Evolutionary conservation across 495 filamentous ascomycete species (phyloP), one percentile per base, ranked within the genome.

Genomic region (Gamarada debralockiae): DNA sequence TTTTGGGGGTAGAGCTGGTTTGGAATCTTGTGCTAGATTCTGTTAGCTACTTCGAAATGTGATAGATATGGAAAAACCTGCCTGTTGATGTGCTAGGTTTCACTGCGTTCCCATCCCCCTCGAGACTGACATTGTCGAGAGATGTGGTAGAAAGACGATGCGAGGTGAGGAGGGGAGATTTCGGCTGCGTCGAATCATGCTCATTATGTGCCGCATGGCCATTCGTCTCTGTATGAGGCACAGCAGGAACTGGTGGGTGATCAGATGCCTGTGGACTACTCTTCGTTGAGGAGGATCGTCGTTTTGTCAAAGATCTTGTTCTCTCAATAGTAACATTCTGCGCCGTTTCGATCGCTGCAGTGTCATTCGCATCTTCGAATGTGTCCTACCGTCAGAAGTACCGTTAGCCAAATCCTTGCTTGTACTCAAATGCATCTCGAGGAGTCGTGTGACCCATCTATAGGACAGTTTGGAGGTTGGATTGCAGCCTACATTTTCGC

Each of bases 321-420:
- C 33, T 75, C 76, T 59, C 81, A 55, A 29, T 73, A 66, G 9
- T 59, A 71, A 36, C 67, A 47, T 50, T 67, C 65, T 52, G 65
- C 57, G 55, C 63, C 14, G 63, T 53, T 47, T 70, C 58, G 55
- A 56, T 55, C 31, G 48, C 50, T 58, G 69, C 53, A 25, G 62
- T 74, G 68, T 89, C 87, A 58, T 80, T 71, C 52, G 85, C 85
- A 71, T 92, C 86, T 64, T 90, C 85, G 51, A 90, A 91, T 18
- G 82, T 81, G 53, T 91, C 87, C 86, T 90, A 67, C 41, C 57
- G 25, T 14, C 37, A 22, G 12, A 13, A 14, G 4, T 1, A 37
- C 21, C 1, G 42, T 58, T 53, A 62, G 56, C 36, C 39, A 40
- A 3, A 40, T n/a, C 20, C 25, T 34, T 34, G 25, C 12, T 31